Evolutionary conservation across 257 asterid species (phyloP), one percentile per base, ranked within the genome.

Genomic region (Oldenlandia corymbosa): DNA sequence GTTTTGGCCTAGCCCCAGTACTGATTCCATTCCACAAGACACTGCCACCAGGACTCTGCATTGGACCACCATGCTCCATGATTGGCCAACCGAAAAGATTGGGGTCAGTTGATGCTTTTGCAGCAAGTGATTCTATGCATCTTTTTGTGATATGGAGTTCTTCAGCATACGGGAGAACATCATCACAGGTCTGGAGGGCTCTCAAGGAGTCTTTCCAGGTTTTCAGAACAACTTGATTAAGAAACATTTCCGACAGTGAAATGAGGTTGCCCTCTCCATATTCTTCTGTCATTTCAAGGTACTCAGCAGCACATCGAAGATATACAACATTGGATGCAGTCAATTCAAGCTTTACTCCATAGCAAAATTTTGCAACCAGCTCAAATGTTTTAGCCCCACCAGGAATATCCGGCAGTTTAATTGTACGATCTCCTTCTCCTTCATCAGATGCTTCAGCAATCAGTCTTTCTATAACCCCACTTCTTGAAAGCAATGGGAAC

Each of bases 21-120:
- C 99, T 92, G 66, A 92, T 89, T 53, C 99, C 99, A 50, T 92
- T 92, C 99, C 99, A 92, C 75, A 92, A 53, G 37, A 92, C 85
- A 56, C 95, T 89, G 16, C 98, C 97, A 28, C 98, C 97, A 0
- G 98, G 98, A 55, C 98, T 91, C 83, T 91, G 98, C 95, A 91
- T 85, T n/a, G 88, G 95, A 20, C 93, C 95, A 47, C 90, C 85
- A n/a, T 78, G 90, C 86, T 91, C 98, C 87, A 68, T 73, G 66
- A 89, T 73, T 4, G 99, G 97, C 99, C 99, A 92, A 32, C 97
- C 96, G 41, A 92, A 89, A 30, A 92, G 79, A 69, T 80, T 78
- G 0, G 95, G 99, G 74, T 87, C 97, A 0, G 91, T 75, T 58
- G 84, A 81, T 0, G 95, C 97, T 83, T 83, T 87, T 62, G 81